phyloP scores from a whole-genome alignment of 2,329 filamentous ascomycete species.

The Stagonosporopsis cucurbitacearum region DNA sequence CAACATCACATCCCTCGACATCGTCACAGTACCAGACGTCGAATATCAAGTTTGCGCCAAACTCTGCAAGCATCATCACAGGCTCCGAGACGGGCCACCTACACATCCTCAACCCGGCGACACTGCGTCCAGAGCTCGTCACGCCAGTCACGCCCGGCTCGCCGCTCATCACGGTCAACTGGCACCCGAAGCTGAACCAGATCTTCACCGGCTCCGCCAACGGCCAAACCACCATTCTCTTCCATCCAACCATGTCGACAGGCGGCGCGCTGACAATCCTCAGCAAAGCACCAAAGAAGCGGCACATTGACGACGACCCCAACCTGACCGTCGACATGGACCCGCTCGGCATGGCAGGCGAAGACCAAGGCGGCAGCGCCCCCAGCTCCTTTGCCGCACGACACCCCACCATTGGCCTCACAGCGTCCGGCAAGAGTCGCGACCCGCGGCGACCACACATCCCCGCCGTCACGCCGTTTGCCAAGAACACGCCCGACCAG shows the following conservation, averaged over 20 bases:
- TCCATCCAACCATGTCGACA: conserved; percentile 81
- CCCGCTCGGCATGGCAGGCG: conserved; percentile 79
- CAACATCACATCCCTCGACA: conserved; percentile 78
- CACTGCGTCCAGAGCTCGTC: conserved; percentile 80
- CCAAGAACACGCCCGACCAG: conserved; percentile 87
- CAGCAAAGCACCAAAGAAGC: conserved; percentile 90
- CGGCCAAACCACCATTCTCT: conserved; percentile 86
- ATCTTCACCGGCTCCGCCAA: conserved; percentile 94
- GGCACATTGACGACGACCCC: conserved; percentile 93
- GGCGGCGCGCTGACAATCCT: conserved; percentile 88
- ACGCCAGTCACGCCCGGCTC: conserved; percentile 88
- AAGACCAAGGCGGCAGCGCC: conserved; percentile 66
- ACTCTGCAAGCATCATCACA: conserved; percentile 82
- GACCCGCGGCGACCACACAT: conserved; percentile 88
- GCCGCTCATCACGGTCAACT: conserved; percentile 81
- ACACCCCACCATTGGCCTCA: conserved; percentile 75
- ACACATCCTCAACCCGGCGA: conserved; percentile 92
- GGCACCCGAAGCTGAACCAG: conserved; percentile 95
- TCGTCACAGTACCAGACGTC: conserved; percentile 82
- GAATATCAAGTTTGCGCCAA: conserved; percentile 89
- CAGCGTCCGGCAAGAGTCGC: conserved; percentile 75
- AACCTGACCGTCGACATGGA: conserved; percentile 76
- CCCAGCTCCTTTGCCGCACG: conserved; percentile 61
- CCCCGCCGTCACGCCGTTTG: conserved; percentile 85
- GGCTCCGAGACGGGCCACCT: conserved; percentile 86